Percentiles rank a stretch among this genome's conserved stretches.
Evolutionary conservation across 345 rosid species (phyloP).

Genomic region (Alliaria petiolata): DNA sequence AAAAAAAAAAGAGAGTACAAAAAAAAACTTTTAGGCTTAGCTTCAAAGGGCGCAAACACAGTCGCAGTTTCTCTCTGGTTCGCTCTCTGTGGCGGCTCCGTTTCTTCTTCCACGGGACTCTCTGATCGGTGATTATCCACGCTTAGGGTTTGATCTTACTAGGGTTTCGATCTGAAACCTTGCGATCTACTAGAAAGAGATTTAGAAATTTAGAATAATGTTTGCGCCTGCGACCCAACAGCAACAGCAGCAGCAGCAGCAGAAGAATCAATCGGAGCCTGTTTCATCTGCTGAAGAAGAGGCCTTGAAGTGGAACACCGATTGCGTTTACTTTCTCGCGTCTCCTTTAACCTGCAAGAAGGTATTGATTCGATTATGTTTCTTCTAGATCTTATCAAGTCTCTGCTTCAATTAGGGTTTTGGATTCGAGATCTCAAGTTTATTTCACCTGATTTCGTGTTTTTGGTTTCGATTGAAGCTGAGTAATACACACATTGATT

Average conservation of each 20-base stretch:
- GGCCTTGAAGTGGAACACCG: constrained; percentile 85
- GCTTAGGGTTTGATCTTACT: neutral
- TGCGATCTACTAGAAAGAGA: constrained; percentile 6
- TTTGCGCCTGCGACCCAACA: constrained; percentile 44
- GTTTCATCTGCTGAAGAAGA: constrained; percentile 58
- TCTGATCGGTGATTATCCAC: constrained; percentile 6
- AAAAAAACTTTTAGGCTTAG: constrained; percentile 20
- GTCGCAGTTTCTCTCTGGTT: constrained; percentile 25
- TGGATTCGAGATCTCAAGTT: constrained; percentile 25
- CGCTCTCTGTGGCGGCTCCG: constrained; percentile 40
- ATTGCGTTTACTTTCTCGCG: constrained; percentile 90
- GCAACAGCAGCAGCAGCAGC: constrained; percentile 37
- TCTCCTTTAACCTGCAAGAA: constrained; percentile 98
- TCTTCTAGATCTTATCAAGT: constrained; percentile 6
- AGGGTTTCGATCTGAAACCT: constrained; percentile 29
- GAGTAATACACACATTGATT: neutral
- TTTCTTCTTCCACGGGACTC: constrained; percentile 9
- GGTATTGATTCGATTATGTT: constrained; percentile 38
- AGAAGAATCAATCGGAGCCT: constrained; percentile 27
- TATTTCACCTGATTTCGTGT: neutral
- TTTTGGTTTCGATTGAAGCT: too few relatives aligned
- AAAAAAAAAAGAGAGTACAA: neutral
- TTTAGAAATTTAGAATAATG: constrained; percentile 41
- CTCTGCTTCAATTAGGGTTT: constrained; percentile 35
- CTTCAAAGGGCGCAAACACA: constrained; percentile 17